A percentile compares a stretch with the other conserved stretches of the same genome.
phyloP scores from a whole-genome alignment of 1,284 basidiomycete species.

The Phylloporus sp. region DNA sequence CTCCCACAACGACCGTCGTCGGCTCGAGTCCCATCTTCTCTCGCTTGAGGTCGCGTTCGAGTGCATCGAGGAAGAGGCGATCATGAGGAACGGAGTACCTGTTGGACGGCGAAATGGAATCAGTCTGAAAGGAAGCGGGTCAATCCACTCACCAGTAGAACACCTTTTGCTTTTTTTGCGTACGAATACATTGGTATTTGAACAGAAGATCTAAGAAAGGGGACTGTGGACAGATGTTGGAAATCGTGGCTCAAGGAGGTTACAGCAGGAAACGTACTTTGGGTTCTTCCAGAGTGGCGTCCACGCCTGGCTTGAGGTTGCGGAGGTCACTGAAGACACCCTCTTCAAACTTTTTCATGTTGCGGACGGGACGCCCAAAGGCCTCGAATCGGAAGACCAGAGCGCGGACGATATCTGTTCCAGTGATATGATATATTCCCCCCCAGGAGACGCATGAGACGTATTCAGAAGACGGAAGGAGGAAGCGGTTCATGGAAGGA shows the following conservation, averaged over 20 bases:
- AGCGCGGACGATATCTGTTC: constrained; percentile 88
- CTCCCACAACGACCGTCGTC: constrained; percentile 76
- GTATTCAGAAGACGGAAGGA: constrained; percentile 83
- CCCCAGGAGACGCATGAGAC: constrained; percentile 92
- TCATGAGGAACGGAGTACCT: constrained; percentile 90
- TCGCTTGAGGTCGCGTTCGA: constrained; percentile 91
- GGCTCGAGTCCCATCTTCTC: constrained; percentile 88
- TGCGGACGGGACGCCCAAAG: constrained; percentile 79
- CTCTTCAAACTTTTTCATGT: constrained; percentile 93
- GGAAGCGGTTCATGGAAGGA: constrained; percentile 81
- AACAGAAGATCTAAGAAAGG: constrained; percentile 91
- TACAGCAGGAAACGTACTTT: constrained; percentile 58
- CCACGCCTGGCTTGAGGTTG: constrained; percentile 89
- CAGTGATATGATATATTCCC: constrained; percentile 89
- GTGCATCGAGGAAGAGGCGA: constrained; percentile 91
- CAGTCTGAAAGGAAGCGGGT: constrained; percentile 1
- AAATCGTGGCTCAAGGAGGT: neutral
- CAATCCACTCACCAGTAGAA: constrained; percentile 79
- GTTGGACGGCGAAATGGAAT: constrained; percentile 38
- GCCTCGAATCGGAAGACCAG: constrained; percentile 90
- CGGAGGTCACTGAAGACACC: constrained; percentile 90
- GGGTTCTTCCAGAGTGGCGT: constrained; percentile 90
- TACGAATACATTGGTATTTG: constrained; percentile 94
- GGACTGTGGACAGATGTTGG: constrained; percentile 54
- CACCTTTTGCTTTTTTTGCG: constrained; percentile 95